phyloP scores from a whole-genome alignment of 139 green algal genomes.

The Chlorella sp. region DNA sequence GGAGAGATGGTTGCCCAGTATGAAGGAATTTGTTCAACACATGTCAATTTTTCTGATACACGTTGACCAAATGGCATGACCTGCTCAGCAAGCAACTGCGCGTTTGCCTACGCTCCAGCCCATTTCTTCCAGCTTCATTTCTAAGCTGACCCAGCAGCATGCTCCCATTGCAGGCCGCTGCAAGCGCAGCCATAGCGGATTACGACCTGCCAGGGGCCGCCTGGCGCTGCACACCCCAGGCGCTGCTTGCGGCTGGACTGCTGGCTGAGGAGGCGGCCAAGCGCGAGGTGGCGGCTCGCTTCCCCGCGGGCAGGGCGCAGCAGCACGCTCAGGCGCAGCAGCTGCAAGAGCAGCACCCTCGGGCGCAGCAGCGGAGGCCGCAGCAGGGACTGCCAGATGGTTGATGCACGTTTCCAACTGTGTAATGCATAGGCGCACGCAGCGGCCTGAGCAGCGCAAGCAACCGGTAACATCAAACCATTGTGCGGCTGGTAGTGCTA shows the following conservation, averaged over 20 bases:
- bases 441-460: too few relatives aligned
- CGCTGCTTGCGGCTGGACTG: slow-evolving; percentile 38
- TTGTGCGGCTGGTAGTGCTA: too few relatives aligned
- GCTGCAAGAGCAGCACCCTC: neutral
- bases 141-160: neutral
- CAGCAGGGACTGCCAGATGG: neutral
- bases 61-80: neutral
- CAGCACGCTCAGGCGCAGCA: neutral
- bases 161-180: neutral
- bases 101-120: neutral
- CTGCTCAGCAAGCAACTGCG: neutral
- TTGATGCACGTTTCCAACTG: too few relatives aligned
- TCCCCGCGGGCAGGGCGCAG: neutral
- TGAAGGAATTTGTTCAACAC: neutral
- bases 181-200: slow-evolving; percentile 22
- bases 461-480: too few relatives aligned
- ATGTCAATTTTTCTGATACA: neutral
- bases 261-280: slow-evolving; percentile 29
- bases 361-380: neutral
- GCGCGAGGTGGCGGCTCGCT: slow-evolving; percentile 4
- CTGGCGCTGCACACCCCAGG: slow-evolving; percentile 15
- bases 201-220: slow-evolving; percentile 7
- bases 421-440: too few relatives aligned
- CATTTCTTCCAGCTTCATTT: too few relatives aligned
- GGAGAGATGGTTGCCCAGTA: neutral